These are phyloP conservation scores for Psilocybe tampanensis DNA, from an alignment of 768 basidiomycete species.

Conservation along the genomic window DNA sequence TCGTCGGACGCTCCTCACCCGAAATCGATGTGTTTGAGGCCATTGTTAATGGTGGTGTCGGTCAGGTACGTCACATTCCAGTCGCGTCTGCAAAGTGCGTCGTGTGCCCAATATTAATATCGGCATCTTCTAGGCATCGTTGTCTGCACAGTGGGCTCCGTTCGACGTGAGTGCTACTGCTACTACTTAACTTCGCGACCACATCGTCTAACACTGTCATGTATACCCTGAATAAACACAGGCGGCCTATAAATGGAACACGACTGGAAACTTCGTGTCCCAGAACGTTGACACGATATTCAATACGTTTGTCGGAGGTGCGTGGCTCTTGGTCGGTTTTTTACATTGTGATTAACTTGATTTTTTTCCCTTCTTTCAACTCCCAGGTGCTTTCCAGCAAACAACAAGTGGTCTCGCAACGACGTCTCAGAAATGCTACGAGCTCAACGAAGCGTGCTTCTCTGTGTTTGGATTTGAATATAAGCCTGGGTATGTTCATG, in stretches of 20 bases:
- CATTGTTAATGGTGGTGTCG: conserved; percentile 31
- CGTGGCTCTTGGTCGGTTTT: conserved; percentile 40
- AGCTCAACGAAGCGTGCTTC: conserved; percentile 36
- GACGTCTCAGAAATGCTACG: conserved; percentile 72
- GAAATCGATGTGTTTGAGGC: conserved; percentile 78
- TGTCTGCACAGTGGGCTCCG: conserved; percentile 55
- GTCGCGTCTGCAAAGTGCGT: too few species aligned
- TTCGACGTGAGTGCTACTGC: conserved; percentile 57
- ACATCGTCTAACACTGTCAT: background rate
- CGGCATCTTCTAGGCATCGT: conserved; percentile 36
- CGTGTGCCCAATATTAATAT: background rate
- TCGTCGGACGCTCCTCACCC: conserved; percentile 66
- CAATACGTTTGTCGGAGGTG: conserved; percentile 8
- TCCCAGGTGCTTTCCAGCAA: conserved; percentile 59
- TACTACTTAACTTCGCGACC: too few species aligned
- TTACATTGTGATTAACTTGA: conserved; percentile 4
- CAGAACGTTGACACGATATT: conserved; percentile 4
- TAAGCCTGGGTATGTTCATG: conserved; percentile 40
- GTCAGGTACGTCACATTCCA: conserved; percentile 8
- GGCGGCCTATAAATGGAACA: conserved; percentile 2
- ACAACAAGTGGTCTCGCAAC: conserved; percentile 68
- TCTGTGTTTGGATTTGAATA: conserved; percentile 53
- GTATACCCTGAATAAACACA: background rate
- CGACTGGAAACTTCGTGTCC: background rate
- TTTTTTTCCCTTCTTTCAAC: conserved; percentile 20